phyloP scores from a whole-genome alignment of 2,329 filamentous ascomycete genomes.

The Parafenestella ontariensis region DNA sequence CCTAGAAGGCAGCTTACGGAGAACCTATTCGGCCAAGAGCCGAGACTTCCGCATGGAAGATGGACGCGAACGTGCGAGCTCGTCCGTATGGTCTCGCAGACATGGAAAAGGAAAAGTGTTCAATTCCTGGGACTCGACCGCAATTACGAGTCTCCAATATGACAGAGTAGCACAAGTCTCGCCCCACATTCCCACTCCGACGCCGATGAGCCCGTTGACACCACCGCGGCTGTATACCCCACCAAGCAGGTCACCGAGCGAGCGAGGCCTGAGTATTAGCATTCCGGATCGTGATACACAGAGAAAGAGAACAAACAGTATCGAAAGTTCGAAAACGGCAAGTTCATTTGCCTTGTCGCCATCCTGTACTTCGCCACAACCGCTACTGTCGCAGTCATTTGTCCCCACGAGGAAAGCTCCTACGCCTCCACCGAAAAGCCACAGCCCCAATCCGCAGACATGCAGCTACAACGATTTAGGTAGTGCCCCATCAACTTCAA shows the following conservation, averaged over 20 bases:
- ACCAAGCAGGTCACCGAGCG: conserved; percentile 23
- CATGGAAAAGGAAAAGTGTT: conserved; percentile 17
- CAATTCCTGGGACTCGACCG: conserved; percentile 19
- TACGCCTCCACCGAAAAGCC: conserved; percentile 19
- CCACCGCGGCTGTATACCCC: conserved; percentile 19
- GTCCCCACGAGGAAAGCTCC: conserved; percentile 18
- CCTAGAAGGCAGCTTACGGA: conserved; percentile 23
- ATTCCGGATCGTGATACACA: conserved; percentile 24
- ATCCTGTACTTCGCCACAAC: conserved; percentile 28
- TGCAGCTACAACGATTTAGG: conserved; percentile 11
- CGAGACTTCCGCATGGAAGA: conserved; percentile 11
- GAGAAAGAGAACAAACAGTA: conserved; percentile 5
- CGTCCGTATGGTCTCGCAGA: conserved; percentile 18
- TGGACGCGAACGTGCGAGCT: conserved; percentile 7
- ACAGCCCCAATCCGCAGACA: conserved; percentile 13
- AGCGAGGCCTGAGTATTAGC: conserved; percentile 28
- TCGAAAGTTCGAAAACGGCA: conserved; percentile 35
- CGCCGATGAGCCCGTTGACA: conserved; percentile 27
- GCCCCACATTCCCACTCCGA: conserved; percentile 27
- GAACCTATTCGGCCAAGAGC: conserved; percentile 20
- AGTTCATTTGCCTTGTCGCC: conserved; percentile 38
- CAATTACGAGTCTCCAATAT: conserved; percentile 10
- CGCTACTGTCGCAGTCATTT: conserved; percentile 25
- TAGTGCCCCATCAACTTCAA: conserved; percentile 7
- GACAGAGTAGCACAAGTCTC: conserved; percentile 28